Evolutionary conservation across 148 eudicot genomes (phyloP).

Genomic region (Vaccinium macrocarpon): DNA sequence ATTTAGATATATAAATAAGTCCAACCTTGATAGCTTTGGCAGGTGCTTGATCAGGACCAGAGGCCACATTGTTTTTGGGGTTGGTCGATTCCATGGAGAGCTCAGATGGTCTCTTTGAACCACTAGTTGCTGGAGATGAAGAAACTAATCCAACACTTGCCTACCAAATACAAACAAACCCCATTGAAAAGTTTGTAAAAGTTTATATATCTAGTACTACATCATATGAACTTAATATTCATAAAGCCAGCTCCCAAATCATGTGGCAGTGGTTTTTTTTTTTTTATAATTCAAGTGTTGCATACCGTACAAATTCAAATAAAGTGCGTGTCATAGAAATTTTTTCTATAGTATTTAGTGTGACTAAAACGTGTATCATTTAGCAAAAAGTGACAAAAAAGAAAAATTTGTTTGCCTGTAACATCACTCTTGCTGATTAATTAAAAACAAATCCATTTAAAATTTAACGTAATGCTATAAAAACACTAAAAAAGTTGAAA

Average conservation of each 20-base stretch:
- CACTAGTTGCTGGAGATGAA: constrained; percentile 39
- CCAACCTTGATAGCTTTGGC: constrained; percentile 69
- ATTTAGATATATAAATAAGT: neutral
- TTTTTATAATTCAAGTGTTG: neutral
- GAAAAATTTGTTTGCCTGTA: neutral
- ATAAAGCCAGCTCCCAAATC: neutral
- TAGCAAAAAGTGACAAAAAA: neutral
- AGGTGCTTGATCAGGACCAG: constrained; percentile 28
- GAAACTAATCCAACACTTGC: constrained; percentile 40
- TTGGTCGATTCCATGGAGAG: constrained; percentile 58
- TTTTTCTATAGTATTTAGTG: too few species aligned
- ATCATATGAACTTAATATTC: neutral
- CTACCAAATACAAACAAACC: constrained; percentile 38
- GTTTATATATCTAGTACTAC: neutral
- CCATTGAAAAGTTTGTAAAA: neutral
- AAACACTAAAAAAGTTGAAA: neutral
- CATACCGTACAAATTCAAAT: neutral
- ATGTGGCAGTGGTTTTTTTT: neutral
- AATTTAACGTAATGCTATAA: neutral
- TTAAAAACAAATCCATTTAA: neutral
- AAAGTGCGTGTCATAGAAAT: too few species aligned
- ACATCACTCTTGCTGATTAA: neutral
- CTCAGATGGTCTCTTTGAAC: constrained; percentile 49
- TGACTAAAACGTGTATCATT: neutral
- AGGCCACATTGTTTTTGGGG: constrained; percentile 29